Base-by-base conservation (phyloP, 495 filamentous ascomycete genomes). In the Talaromyces wortmannii region DNA sequence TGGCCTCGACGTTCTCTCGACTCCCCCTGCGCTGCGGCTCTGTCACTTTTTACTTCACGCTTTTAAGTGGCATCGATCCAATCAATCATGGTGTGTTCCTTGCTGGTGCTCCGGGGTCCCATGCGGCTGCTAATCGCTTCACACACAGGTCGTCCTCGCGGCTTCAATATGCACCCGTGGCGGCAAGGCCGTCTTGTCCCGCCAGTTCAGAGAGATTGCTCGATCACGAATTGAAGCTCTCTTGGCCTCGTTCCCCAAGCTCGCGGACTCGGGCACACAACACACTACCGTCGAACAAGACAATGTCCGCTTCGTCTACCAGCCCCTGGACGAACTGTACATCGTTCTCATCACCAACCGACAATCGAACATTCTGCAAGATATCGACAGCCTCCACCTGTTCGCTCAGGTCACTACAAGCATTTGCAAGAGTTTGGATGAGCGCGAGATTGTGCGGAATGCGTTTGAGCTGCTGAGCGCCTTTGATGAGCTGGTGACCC, bases 281-380 rank as follows among this genome's bases (percentile, higher is more conserved):
- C 94, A 98, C 69, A 98, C 94, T 7, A 98, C 89, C 12, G 91
- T 96, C 51, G 94, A 98, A 71, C 92, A 96, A 69, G 94, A 98
- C 78, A 97, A 96, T 80, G 94, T 98, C 61, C 94, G 94, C 69
- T 98, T 96, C 67, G 94, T 97, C 50, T 98, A 98, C 78, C 94
- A 98, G 71, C 94, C 95, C 56, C 81, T 98, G 52, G 95, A 98
- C 72, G 95, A 97, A 77, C 84, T 98, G 57, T 98, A 97, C 80
- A 96, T 98, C 82, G 92, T 98, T 52, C 85, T 98, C 58, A 97
- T 98, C 71, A 98, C 95, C 75, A 97, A 97, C 78, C 90, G 90
- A 55, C 92, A 97, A 80, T 96, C 91, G 62, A 98, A 98, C 76
- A 98, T 97, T 61, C 82, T 98, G 31, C 94, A 98, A 75, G 94